Evolutionary conservation across 2,329 filamentous ascomycete genomes (phyloP).

Genomic region (Arthroderma sp.): DNA sequence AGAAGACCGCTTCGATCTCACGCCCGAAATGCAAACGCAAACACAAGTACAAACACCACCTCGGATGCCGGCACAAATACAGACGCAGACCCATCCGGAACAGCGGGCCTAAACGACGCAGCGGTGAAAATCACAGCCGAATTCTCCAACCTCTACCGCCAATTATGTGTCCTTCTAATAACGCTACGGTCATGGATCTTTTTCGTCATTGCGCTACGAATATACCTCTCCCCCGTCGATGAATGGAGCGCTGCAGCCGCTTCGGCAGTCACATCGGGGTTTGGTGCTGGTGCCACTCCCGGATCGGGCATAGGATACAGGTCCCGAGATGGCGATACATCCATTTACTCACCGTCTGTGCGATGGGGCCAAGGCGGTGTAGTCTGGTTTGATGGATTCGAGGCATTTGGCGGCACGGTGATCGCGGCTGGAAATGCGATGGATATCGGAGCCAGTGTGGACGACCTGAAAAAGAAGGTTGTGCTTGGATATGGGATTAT

Average conservation of each 20-base stretch:
- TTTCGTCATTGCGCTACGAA: constrained; percentile 24
- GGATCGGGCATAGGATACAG: constrained; percentile 5
- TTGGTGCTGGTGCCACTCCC: constrained; percentile 5
- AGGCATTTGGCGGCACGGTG: too few species aligned
- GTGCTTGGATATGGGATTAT: constrained; percentile 76
- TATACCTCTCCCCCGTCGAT: constrained; percentile 22
- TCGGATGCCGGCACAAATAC: too few species aligned
- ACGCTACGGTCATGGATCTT: constrained; percentile 24
- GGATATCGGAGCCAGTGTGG: constrained; percentile 27
- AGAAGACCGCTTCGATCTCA: too few species aligned
- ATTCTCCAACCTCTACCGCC: constrained; percentile 23
- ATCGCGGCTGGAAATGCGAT: too few species aligned
- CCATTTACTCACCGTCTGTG: too few species aligned
- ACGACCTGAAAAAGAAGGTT: constrained; percentile 67
- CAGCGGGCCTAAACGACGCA: constrained; percentile 1
- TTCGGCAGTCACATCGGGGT: constrained; percentile 4
- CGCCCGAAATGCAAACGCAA: too few species aligned
- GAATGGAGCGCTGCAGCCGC: constrained; percentile 12
- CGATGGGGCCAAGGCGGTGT: too few species aligned
- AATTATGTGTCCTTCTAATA: constrained; percentile 26
- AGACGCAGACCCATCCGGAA: neutral
- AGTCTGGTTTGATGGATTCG: too few species aligned
- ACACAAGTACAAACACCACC: too few species aligned
- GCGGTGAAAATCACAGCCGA: constrained; percentile 7
- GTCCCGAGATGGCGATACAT: too few species aligned